Evolutionary conservation across 352 stramenopile genomes (phyloP).

Genomic region (Pythium scleroteichum): DNA sequence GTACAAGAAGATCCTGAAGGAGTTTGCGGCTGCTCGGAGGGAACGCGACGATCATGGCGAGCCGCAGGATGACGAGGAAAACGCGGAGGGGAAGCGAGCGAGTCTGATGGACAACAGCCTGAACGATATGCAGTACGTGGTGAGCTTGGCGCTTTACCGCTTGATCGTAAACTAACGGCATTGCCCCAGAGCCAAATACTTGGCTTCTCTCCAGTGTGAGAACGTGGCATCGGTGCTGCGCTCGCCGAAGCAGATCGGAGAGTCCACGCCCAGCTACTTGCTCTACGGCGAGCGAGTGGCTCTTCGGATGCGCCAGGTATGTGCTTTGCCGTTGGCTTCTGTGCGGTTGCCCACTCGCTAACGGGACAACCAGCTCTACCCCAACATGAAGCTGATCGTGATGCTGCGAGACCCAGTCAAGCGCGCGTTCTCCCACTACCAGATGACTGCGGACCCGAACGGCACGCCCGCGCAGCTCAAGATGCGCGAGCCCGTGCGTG

Average conservation of each 20-base stretch:
- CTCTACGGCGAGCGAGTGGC: conserved; percentile 59
- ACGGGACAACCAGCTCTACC: conserved; percentile 43
- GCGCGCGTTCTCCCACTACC: conserved; percentile 90
- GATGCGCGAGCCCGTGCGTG: conserved; percentile 65
- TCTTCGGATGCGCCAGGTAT: conserved; percentile 38
- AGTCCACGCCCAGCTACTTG: conserved; percentile 85
- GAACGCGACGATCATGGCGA: not conserved
- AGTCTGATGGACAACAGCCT: conserved; percentile 36
- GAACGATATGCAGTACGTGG: conserved; percentile 45
- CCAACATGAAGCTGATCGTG: conserved; percentile 82
- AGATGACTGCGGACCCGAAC: conserved; percentile 89
- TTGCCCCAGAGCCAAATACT: conserved; percentile 48
- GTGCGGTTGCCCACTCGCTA: not conserved
- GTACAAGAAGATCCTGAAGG: conserved; percentile 31
- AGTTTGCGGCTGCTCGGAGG: conserved; percentile 20
- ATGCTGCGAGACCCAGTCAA: conserved; percentile 94
- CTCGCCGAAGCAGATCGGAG: conserved; percentile 82
- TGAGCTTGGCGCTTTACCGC: not conserved
- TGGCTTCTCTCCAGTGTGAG: conserved; percentile 47
- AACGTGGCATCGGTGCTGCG: conserved; percentile 29
- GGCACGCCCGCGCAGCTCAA: conserved; percentile 84
- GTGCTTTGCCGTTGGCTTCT: not conserved
- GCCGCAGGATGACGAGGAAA: not conserved
- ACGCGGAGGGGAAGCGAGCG: conserved; percentile 1
- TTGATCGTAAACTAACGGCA: not conserved